Evolutionary conservation across 129 eudicot genomes (phyloP), one percentile per base, ranked within the genome.

Genomic region (Lactuca sativa): DNA sequence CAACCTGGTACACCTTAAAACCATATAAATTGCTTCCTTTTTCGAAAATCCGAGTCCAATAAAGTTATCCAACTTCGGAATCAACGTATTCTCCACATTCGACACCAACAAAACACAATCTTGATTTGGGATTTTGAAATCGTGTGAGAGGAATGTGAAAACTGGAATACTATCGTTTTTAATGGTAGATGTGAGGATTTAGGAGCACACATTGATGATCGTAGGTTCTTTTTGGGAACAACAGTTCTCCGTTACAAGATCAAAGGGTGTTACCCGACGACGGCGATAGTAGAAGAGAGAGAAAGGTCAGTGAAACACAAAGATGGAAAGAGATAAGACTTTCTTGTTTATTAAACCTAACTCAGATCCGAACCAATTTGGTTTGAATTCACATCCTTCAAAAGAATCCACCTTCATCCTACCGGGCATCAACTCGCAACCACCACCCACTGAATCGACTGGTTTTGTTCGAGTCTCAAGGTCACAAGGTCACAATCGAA

Each of bases 171-270:
- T 83, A 16, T 90, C 91, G 48, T 73, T 13, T 70, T 64, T 72
- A 61, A 95, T 66, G 70, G 73, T 79, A 21, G 95, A 69, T 6
- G 97, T 95, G 21, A 95, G 83, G 64, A 90, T 75, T 34, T 76
- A 62, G 5, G 99, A 95, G 57, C 97, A 90, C 99, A 87, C 90
- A 36, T 97, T 96, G 12, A 95, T 68, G 76, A 95, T 73, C 15
- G 85, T 84, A 15, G 90, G 64, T 82, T 95, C 96, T 15, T 90
- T 90, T n/a, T 82, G 93, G 30, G 30, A 25, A 25, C 30, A 25
- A 25, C 30, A 25, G 30, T 25, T 25, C 30, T 25, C 30, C 30
- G 30, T 25, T 25, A 25, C 30, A 25, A 25, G 30, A 25, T 25
- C 30, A 25, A 25, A 25, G 30, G 30, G 30, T 25, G 30, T 25